Evolutionary conservation across 2,329 filamentous ascomycete species (phyloP).

Genomic region (Ustulina deusta): DNA sequence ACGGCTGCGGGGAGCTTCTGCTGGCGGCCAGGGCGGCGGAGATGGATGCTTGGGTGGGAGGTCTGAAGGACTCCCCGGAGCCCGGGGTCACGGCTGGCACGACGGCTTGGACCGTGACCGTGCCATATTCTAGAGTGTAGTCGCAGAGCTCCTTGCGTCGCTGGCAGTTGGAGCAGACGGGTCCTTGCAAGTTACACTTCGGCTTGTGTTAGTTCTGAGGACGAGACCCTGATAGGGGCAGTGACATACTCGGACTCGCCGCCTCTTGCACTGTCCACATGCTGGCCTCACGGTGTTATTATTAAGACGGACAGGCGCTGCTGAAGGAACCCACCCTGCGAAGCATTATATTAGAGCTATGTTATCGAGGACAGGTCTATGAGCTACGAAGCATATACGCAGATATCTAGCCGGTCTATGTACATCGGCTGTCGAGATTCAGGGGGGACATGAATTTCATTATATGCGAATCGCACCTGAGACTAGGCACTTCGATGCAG

Average conservation of each 20-base stretch:
- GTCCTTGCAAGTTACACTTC: constrained; percentile 13
- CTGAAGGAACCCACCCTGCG: not conserved
- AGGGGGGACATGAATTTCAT: not conserved
- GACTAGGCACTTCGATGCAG: not conserved
- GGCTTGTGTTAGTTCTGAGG: not conserved
- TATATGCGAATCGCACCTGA: not conserved
- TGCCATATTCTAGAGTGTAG: not conserved
- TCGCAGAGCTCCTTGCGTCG: constrained; percentile 10
- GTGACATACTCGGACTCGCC: constrained; percentile 15
- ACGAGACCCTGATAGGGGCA: not conserved
- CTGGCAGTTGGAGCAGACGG: constrained; percentile 5
- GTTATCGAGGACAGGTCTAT: not conserved
- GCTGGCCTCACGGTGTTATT: constrained; percentile 8
- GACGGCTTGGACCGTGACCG: not conserved
- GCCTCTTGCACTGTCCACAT: constrained; percentile 16
- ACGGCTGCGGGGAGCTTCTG: not conserved
- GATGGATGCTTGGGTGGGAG: not conserved
- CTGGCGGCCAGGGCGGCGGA: not conserved
- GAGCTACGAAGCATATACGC: not conserved
- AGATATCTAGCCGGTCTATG: not conserved
- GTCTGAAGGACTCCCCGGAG: not conserved
- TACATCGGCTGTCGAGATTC: not conserved
- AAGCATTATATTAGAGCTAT: not conserved
- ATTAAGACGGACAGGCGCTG: not conserved
- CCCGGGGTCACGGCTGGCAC: not conserved